Evolutionary conservation across 2,329 filamentous ascomycete species (phyloP).

Genomic region (Aureobasidium sp.): DNA sequence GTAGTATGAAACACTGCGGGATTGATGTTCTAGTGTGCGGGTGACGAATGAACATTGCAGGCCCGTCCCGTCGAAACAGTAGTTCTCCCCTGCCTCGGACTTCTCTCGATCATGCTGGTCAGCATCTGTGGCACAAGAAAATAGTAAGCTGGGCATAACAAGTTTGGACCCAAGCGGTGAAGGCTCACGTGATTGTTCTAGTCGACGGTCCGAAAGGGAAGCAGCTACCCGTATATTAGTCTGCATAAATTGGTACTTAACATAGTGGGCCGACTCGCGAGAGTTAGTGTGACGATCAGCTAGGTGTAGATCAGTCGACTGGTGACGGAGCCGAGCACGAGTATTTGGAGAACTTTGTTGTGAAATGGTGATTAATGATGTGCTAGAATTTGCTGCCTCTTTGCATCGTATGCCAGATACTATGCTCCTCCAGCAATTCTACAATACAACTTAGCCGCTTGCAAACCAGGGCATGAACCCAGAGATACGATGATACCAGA

Average conservation of each 20-base stretch:
- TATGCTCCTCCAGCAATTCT: neutral
- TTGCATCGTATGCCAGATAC: neutral
- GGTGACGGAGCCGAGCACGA: neutral
- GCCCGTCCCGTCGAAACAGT: neutral
- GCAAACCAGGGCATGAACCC: neutral
- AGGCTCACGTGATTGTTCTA: neutral
- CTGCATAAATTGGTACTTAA: constrained; percentile 8
- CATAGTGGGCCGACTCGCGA: constrained; percentile 12
- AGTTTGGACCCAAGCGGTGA: neutral
- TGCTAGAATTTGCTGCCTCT: neutral
- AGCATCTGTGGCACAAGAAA: neutral
- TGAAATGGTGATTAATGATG: neutral
- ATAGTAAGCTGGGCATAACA: neutral
- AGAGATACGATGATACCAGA: neutral
- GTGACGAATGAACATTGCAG: neutral
- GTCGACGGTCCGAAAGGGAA: neutral
- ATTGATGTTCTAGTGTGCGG: neutral
- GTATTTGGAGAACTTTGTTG: neutral
- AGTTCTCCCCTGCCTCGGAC: neutral
- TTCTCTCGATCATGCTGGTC: neutral
- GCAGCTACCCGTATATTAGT: neutral
- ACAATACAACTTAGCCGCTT: neutral
- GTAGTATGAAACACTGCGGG: constrained; percentile 12
- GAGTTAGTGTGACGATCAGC: constrained; percentile 3
- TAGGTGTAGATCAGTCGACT: neutral